Base-by-base conservation (phyloP, 2,329 filamentous ascomycete species). In the Fusarium domesticum region DNA sequence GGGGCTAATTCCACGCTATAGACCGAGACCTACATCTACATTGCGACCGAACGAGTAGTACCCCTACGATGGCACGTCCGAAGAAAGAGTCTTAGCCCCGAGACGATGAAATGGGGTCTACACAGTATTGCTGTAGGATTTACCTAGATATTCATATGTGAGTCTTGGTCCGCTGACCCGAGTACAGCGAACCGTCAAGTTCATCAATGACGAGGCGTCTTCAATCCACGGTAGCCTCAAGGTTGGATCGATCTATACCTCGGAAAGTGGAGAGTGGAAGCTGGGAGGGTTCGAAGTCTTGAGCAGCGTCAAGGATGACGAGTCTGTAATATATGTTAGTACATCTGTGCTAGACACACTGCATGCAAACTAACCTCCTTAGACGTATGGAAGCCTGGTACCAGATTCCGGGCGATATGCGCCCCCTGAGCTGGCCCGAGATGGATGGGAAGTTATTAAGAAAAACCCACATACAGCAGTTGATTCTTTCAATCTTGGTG, bases 191-290 rank as follows among this genome's bases (percentile, higher is more conserved):
- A 97, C 93, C 0, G 70, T 97, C 55, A 96, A 93, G 61, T 98
- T 98, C 63, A 89, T 98, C 65, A 98, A 98, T 61, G 84, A 87
- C 37, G 93, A 98, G 55, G 93, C 91, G 3, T 78, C 85, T 3
- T 96, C 91, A 0, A 87, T 98, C 39, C 93, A 98, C 60, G 93
- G 91, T 37, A 89, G 82, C 59, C 74, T 98, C 40, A 84, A 88
- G 50, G 86, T 88, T 16, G 87, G 87, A 1, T 96, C 92, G 0
- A 77, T 98, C 53, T 98, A 91, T 67, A 93, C 89, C 4, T 90
- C 89, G 48, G 92, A 97, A 64, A 96, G 93, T 62, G 93, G 93
- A 45, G 93, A 98, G 70, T 98, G 93, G 93, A 97, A 95, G 63
- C 73, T 98, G 2, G 91, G 87, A 16, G 93, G 93, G 1, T 95